phyloP scores from a whole-genome alignment of 768 basidiomycete species.

The Auricularia heimuer region DNA sequence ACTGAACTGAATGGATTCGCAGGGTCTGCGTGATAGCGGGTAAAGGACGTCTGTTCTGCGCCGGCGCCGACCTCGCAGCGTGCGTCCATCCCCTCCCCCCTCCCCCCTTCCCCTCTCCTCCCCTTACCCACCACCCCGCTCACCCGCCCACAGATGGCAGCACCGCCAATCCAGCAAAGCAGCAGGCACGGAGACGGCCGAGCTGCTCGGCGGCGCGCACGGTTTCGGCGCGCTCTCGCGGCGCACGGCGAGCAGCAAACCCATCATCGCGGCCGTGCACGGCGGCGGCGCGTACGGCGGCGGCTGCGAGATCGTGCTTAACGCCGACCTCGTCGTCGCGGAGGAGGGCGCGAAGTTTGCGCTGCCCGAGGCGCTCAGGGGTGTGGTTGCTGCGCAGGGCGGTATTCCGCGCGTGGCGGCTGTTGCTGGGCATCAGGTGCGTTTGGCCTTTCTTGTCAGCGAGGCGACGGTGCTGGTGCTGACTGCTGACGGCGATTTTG shows the following conservation, averaged over 20 bases:
- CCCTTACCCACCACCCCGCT: not conserved
- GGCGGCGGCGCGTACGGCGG: slow-evolving; percentile 60
- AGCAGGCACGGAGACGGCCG: not conserved
- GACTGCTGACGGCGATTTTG: not conserved
- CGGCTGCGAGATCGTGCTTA: slow-evolving; percentile 57
- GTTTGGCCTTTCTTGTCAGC: slow-evolving; percentile 5
- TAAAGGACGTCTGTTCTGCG: slow-evolving; percentile 63
- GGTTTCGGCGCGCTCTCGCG: slow-evolving; percentile 72
- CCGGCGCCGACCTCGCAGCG: slow-evolving; percentile 72
- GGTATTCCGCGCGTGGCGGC: slow-evolving; percentile 60
- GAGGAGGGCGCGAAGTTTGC: slow-evolving; percentile 58
- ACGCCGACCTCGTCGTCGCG: slow-evolving; percentile 71
- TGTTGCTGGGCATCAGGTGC: slow-evolving; percentile 67
- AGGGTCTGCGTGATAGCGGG: slow-evolving; percentile 75
- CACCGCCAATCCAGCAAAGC: not conserved
- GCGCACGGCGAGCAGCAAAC: slow-evolving; percentile 50
- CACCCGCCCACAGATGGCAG: slow-evolving; percentile 2
- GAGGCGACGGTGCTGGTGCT: not conserved
- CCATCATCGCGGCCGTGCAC: slow-evolving; percentile 71
- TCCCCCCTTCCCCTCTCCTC: not conserved
- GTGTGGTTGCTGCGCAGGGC: slow-evolving; percentile 64
- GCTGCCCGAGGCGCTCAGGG: slow-evolving; percentile 69
- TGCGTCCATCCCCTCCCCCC: slow-evolving; percentile 25
- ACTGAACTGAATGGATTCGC: slow-evolving; percentile 6
- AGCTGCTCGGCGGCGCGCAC: slow-evolving; percentile 29